Base-by-base conservation (phyloP, 2,329 filamentous ascomycete species). In the Alternaria sp. region DNA sequence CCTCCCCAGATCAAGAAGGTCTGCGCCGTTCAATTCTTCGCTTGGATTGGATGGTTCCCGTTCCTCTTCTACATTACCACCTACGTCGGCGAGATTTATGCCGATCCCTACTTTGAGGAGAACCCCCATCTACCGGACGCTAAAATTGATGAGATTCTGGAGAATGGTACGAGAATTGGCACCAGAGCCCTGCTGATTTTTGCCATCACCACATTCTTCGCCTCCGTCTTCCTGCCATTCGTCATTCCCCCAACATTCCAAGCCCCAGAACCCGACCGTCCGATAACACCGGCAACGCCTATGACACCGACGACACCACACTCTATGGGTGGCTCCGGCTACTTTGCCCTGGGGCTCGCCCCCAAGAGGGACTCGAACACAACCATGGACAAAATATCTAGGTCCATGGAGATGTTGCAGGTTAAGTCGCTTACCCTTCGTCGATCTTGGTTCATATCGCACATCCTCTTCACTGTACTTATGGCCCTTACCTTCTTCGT, bases 41-140 rank as follows among this genome's bases (percentile, higher is more conserved):
- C 93, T 5, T 98, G 94, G 94, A 89, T 97, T 57, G 94, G 93
- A 53, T 97, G 94, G 88, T 98, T 97, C 72, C 94, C 94, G 1
- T 93, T 97, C 77, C 85, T 98, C 3, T 97, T 96, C 81, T 98
- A 98, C 81, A 93, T 93, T 5, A 96, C 93, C 1, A 96, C 93
- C 18, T 98, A 95, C 77, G 91, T 97, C 68, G 94, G 92, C 63
- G 93, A 97, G 75, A 91, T 98, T 57, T 97, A 97, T 70, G 91
- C 93, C 18, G 90, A 97, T 74, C 93, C 93, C 0, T 91, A 86
- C 68, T 89, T 97, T 52, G 84, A 88, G 66, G 82, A 86, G 52
- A 91, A 97, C 67, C 93, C 93, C 0, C 81, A 94, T 75, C 90
- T 97, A 84, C 86, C 89, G 0, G 86, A 89, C 0, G 84, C 86